Percentiles rank a stretch among this genome's conserved stretches.
These are phyloP conservation scores for Penicillium rolfsii DNA, from an alignment of 2,329 filamentous ascomycete genomes.

Conservation along the genomic window DNA sequence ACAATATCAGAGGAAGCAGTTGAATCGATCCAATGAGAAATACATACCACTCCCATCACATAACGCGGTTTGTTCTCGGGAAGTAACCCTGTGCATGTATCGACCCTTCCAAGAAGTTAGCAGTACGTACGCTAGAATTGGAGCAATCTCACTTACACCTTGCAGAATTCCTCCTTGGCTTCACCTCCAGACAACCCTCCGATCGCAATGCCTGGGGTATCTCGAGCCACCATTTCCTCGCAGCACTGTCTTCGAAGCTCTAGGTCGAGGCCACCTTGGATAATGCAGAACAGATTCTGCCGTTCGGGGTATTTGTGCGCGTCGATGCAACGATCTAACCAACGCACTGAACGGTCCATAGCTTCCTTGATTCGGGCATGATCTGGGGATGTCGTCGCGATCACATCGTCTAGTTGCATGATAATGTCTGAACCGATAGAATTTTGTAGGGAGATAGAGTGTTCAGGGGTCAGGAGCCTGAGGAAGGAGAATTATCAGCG, in stretches of 20 bases:
- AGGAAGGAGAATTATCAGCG: neutral
- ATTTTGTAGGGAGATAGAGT: conserved; percentile 94
- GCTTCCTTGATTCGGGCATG: conserved; percentile 84
- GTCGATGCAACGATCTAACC: conserved; percentile 92
- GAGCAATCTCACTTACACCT: conserved; percentile 57
- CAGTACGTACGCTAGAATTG: neutral
- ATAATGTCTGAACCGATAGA: conserved; percentile 98
- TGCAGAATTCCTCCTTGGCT: conserved; percentile 89
- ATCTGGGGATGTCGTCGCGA: conserved; percentile 94
- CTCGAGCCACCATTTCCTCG: conserved; percentile 79
- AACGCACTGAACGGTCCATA: conserved; percentile 91
- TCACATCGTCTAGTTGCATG: conserved; percentile 98
- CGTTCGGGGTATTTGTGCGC: conserved; percentile 80
- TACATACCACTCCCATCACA: conserved; percentile 86
- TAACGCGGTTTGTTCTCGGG: conserved; percentile 95
- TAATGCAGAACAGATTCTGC: conserved; percentile 98
- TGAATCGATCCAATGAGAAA: neutral
- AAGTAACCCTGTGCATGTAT: conserved; percentile 79
- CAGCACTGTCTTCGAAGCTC: conserved; percentile 85
- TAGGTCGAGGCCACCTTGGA: conserved; percentile 90
- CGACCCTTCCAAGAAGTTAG: conserved; percentile 56
- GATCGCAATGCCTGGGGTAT: conserved; percentile 96
- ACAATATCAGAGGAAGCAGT: conserved; percentile 21
- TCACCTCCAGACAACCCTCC: conserved; percentile 94
- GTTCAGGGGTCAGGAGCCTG: conserved; percentile 88